Conservation (phyloP, 2,329 filamentous ascomycete genomes). For the Pyricularia pennisetigena region DNA sequence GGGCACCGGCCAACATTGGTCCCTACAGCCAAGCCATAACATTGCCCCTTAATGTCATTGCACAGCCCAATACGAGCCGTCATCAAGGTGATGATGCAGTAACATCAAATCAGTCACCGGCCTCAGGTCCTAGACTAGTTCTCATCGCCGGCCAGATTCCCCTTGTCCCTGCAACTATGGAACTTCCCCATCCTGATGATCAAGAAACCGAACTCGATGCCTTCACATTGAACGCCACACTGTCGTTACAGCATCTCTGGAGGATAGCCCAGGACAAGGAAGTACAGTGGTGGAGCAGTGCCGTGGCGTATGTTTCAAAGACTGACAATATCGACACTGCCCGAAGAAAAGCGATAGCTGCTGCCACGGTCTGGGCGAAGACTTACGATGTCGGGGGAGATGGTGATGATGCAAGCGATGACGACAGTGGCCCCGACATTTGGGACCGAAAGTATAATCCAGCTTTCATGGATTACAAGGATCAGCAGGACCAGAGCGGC, state of each 20-base stretch:
- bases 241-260: constrained; percentile 85
- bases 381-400: constrained; percentile 22
- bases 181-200: constrained; percentile 30
- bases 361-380: constrained; percentile 35
- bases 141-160: constrained; percentile 88
- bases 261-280: constrained; percentile 65
- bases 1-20: constrained; percentile 96
- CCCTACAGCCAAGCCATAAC: constrained; percentile 87
- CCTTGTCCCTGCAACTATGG: constrained; percentile 72
- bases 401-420: constrained; percentile 37
- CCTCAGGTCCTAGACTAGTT: constrained; percentile 27
- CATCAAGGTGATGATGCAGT: neutral
- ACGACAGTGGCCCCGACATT: constrained; percentile 45
- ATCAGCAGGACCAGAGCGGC: constrained; percentile 13
- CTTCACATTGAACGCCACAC: constrained; percentile 47
- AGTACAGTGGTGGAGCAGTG: constrained; percentile 66
- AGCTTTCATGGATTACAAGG: constrained; percentile 31
- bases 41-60: constrained; percentile 21
- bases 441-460: constrained; percentile 58
- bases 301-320: constrained; percentile 61
- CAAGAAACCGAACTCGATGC: neutral
- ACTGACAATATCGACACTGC: constrained; percentile 15
- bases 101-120: neutral
- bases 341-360: constrained; percentile 27
- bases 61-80: neutral